Base-by-base conservation (phyloP, 2,329 filamentous ascomycete species). In the Ilyonectria robusta region DNA sequence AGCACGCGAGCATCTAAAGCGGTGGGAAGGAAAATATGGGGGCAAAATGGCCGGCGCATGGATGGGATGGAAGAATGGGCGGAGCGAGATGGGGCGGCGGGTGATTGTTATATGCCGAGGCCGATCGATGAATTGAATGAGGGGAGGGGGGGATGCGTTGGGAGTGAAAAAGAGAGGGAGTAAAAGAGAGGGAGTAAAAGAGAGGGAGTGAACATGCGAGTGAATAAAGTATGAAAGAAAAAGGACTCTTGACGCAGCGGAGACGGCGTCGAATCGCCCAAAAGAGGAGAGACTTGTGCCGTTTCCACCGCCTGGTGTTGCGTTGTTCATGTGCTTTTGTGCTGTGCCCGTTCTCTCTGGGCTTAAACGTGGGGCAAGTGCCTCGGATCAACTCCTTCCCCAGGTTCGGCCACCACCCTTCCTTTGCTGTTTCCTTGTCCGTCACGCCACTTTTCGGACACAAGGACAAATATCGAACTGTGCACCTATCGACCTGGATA, bases 291-390 rank as follows among this genome's bases (percentile, higher is more conserved):
- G 19, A 59, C 54, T 53, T 51, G 53, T 53, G 40, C 23, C 29
- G 29, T 19, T 50, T 53, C 6, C n/a, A 21, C 48, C 10, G 31
- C 29, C 19, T 26, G 57, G 59, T 60, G 68, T 61, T 67, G 62
- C 63, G 68, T 61, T 71, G 70, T 71, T 70, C 64, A 72, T 73
- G 64, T 72, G 63, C 70, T 72, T 70, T 73, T 73, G 44, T 71
- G 46, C 53, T 56, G 47, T 56, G 10, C 13, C n/a, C n/a, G n/a
- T 69, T 44, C 58, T 65, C 53, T 62, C 63, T 51, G 48, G n/a
- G 42, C 59, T 59, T 53, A 44, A 37, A 58, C 37, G 51, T 63
- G 50, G 65, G 54, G 50, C 54, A 23, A 59, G 47, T 53, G 50
- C 53, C 51, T 58, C 47, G 47, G 63, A 54, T 51, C 48, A 48